Evolutionary conservation across 768 basidiomycete genomes (phyloP).

Genomic region (Mycena chlorophos): DNA sequence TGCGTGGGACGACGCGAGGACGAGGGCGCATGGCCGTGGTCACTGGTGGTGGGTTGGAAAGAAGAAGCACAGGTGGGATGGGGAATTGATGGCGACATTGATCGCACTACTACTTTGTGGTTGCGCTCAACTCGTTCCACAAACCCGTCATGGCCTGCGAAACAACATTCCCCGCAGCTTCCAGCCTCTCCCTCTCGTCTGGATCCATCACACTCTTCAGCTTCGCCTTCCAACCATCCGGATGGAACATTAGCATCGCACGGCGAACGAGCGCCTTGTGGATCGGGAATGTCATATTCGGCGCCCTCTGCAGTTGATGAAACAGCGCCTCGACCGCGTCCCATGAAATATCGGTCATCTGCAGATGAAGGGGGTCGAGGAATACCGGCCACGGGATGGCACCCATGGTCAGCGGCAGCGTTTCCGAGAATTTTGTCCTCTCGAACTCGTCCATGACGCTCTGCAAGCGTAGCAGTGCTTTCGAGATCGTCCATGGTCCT

Average conservation of each 20-base stretch:
- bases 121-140: slow-evolving; percentile 45
- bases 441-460: slow-evolving; percentile 22
- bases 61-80: background rate
- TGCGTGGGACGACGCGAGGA: no score
- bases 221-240: slow-evolving; percentile 57
- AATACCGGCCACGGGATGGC: slow-evolving; percentile 24
- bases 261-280: slow-evolving; percentile 52
- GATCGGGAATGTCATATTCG: slow-evolving; percentile 42
- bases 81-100: background rate
- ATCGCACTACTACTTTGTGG: slow-evolving; percentile 24
- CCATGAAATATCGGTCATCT: slow-evolving; percentile 54
- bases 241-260: slow-evolving; percentile 57
- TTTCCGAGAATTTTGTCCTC: slow-evolving; percentile 24
- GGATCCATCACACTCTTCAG: slow-evolving; percentile 46
- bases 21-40: background rate
- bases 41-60: background rate
- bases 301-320: slow-evolving; percentile 32
- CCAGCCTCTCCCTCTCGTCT: slow-evolving; percentile 39
- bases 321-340: slow-evolving; percentile 57
- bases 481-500: slow-evolving; percentile 7
- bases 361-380: slow-evolving; percentile 26
- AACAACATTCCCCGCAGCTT: slow-evolving; percentile 55
- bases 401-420: slow-evolving; percentile 21
- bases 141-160: slow-evolving; percentile 60
- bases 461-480: slow-evolving; percentile 11